Evolutionary conservation across 208 protist species (phyloP), one percentile per base, ranked within the genome.

Genomic region (Trypanosoma scelopori): DNA sequence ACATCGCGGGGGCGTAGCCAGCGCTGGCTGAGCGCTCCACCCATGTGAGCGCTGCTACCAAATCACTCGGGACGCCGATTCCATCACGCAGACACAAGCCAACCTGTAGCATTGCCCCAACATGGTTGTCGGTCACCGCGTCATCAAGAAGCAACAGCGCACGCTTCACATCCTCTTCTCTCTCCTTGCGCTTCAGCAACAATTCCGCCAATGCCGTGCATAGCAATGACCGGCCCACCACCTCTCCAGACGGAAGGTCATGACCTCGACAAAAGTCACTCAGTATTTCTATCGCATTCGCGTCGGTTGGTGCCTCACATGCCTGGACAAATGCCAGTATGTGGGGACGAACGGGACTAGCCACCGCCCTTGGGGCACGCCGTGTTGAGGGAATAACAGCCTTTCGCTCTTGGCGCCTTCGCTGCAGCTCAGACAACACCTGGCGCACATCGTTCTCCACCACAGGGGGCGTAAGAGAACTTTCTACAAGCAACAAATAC

Each of bases 1-100:
- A 87, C 82, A 92, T 82, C 11, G 90, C 90, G 12, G 87, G 86
- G 5, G 79, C 69, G 55, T 95, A 93, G 12, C 85, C 83, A 0
- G 76, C 42, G 7, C 60, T 46, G 7, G 87, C 87, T 3, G 90
- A 81, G 4, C 71, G 76, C 57, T 82, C 76, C 22, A 95, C 51
- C 86, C 87, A 93, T 43, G 63, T 74, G 5, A 88, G 56, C 18
- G 73, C 79, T 4, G 85, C 78, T 4, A n/a, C 48, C 1, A 82
- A 59, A 56, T 92, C 74, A 11, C 43, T 28, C 16, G 68, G 22
- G 13, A 93, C 64, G 0, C 79, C 88, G 11, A 48, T 32, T 27
- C 90, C 90, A 32, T 89, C 77, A 27, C 81, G 79, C 41, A 95
- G 74, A 60, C 83, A 86, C 1, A 76, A 47, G 5, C 81, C 85